phyloP scores from a whole-genome alignment of 257 asterid genomes.

The Nicotiana tomentosiformis region DNA sequence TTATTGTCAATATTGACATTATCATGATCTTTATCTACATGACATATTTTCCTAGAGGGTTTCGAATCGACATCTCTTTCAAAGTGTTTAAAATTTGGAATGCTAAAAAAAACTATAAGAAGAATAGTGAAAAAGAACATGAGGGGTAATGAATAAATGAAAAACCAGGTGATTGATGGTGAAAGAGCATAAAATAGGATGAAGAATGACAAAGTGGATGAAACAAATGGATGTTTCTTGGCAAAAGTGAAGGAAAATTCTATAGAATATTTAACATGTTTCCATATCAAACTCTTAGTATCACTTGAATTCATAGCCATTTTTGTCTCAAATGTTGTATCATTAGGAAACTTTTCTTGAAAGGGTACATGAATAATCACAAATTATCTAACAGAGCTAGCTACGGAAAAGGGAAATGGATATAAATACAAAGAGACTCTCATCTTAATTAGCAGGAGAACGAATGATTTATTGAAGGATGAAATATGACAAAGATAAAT shows the following conservation, averaged over 20 bases:
- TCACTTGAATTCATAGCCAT: conserved; percentile 52
- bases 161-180: conserved; percentile 53
- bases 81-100: conserved; percentile 8
- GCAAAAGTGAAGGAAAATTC: conserved; percentile 19
- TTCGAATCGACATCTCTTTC: conserved; percentile 10
- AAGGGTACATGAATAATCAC: background rate
- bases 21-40: background rate
- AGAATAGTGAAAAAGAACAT: conserved; percentile 19
- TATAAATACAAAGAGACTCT: conserved; percentile 1
- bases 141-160: conserved; percentile 38
- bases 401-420: background rate
- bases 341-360: background rate
- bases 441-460: background rate
- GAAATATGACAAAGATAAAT: too few species aligned
- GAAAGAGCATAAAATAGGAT: conserved; percentile 34
- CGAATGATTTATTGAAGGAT: background rate
- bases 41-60: background rate
- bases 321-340: conserved; percentile 8
- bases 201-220: conserved; percentile 29
- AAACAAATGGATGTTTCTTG: conserved; percentile 35
- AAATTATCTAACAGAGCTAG: background rate
- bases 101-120: conserved; percentile 16
- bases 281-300: conserved; percentile 31
- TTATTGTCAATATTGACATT: conserved; percentile 5
- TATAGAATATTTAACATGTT: conserved; percentile 26